These are phyloP conservation scores for Dactylellina drechsleri DNA, from an alignment of 2,329 filamentous ascomycete species.

Conservation along the genomic window DNA sequence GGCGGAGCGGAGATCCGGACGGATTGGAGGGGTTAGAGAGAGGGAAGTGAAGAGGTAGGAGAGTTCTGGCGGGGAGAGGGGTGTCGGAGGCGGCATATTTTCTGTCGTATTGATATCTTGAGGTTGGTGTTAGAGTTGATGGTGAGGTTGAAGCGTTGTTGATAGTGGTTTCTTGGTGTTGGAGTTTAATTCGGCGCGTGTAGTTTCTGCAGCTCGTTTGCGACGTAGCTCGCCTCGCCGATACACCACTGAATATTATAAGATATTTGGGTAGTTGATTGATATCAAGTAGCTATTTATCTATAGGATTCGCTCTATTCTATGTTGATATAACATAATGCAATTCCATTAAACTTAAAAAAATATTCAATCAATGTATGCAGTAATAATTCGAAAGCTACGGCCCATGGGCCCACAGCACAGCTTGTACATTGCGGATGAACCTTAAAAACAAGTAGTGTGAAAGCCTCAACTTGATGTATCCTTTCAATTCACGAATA, in stretches of 20 bases:
- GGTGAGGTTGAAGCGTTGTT: slow-evolving; percentile 28
- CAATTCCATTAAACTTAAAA: no score
- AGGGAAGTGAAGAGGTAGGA: slow-evolving; percentile 93
- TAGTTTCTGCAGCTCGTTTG: background rate
- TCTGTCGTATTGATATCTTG: slow-evolving; percentile 10
- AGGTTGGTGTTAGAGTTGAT: background rate
- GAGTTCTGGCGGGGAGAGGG: slow-evolving; percentile 93
- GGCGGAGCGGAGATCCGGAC: slow-evolving; percentile 82
- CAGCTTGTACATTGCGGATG: no score
- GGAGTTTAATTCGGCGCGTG: background rate
- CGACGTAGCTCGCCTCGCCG: no score
- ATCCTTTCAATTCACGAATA: no score
- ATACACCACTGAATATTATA: no score
- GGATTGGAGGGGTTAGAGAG: slow-evolving; percentile 81
- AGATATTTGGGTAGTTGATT: background rate
- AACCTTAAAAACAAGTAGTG: no score
- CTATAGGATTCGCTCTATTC: no score
- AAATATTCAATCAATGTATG: no score
- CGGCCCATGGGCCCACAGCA: no score
- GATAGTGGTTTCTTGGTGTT: slow-evolving; percentile 11
- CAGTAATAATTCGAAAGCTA: no score
- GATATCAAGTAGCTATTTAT: background rate
- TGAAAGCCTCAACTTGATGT: no score
- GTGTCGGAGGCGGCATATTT: slow-evolving; percentile 72
- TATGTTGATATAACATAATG: no score